phyloP scores from a whole-genome alignment of 139 green algal species.

The Spirogloea muscicola region DNA sequence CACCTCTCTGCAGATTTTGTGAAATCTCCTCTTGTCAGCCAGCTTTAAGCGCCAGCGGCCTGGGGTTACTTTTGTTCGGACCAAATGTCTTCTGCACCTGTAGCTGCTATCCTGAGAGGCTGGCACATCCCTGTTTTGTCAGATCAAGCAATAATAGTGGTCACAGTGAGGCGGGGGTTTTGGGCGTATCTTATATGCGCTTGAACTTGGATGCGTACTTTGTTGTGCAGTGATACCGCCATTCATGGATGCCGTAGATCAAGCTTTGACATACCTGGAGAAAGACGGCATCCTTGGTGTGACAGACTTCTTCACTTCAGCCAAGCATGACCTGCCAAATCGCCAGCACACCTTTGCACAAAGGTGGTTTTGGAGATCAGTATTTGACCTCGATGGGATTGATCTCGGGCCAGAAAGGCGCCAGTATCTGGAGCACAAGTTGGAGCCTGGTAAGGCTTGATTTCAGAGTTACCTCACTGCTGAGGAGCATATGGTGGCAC shows the following conservation, averaged over 20 bases:
- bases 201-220: neutral
- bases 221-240: slow-evolving; percentile 80
- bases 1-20: too few relatives aligned
- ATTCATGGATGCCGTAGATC: slow-evolving; percentile 88
- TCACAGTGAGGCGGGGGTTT: too few relatives aligned
- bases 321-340: slow-evolving; percentile 87
- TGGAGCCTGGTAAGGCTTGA: slow-evolving; percentile 43
- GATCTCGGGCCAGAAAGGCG: slow-evolving; percentile 90
- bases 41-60: too few relatives aligned
- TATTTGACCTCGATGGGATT: slow-evolving; percentile 81
- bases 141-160: too few relatives aligned
- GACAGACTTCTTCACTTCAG: slow-evolving; percentile 87
- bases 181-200: too few relatives aligned
- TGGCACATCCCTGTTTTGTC: too few relatives aligned
- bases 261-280: slow-evolving; percentile 75
- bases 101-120: too few relatives aligned
- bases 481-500: too few relatives aligned
- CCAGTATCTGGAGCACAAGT: slow-evolving; percentile 82
- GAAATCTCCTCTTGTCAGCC: too few relatives aligned
- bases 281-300: slow-evolving; percentile 81
- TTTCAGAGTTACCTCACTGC: too few relatives aligned
- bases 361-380: slow-evolving; percentile 91
- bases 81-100: too few relatives aligned
- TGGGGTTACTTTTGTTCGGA: too few relatives aligned
- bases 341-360: slow-evolving; percentile 80